Base-by-base conservation (phyloP, 768 basidiomycete genomes). In the Russula emetica region DNA sequence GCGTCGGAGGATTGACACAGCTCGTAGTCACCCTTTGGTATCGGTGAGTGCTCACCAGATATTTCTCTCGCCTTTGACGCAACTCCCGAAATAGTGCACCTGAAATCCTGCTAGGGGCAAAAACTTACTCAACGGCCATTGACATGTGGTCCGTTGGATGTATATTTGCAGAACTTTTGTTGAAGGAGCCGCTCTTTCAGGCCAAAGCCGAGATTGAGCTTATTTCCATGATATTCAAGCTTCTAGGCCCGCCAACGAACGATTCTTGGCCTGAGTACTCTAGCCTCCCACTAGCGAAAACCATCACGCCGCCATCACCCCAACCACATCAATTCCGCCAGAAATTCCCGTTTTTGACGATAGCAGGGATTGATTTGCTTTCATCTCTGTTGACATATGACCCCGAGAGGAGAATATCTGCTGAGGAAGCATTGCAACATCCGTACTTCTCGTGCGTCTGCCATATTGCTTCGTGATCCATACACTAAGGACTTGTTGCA, bases 61-160 rank as follows among this genome's bases (percentile, higher is more conserved):
- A 40, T 55, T 62, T 61, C 54, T 60, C 61, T 69, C 56, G 63
- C 53, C 53, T 38, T 36, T 24, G 28, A 53, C 40, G 7, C 38
- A 20, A 24, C 18, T 51, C n/a, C 14, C 10, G 6, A 59, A 54
- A 51, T 13, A 97, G 94, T 45, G 92, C 95, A 9, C 97, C 97
- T 2, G 97, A 98, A 78, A 91, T 99, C 53, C 80, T 99, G 18
- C 80, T 99, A 30, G 97, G 96, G 14, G 92, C 92, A 14, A 90
- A 85, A 62, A 91, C 88, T 40, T 99, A 99, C 74, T 90, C 93
- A 16, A 99, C 96, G 22, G 88, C 95, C 0, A 85, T 99, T 61
- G 97, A 99, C 74, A 85, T 98, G 83, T 99, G 97, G 97, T 96
- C 93, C 55, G 93, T 97, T 11, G 97, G 97, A 9, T 99, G 97